These are phyloP conservation scores for Fusarium duplospermum DNA, from an alignment of 2,329 filamentous ascomycete species.

Conservation along the genomic window DNA sequence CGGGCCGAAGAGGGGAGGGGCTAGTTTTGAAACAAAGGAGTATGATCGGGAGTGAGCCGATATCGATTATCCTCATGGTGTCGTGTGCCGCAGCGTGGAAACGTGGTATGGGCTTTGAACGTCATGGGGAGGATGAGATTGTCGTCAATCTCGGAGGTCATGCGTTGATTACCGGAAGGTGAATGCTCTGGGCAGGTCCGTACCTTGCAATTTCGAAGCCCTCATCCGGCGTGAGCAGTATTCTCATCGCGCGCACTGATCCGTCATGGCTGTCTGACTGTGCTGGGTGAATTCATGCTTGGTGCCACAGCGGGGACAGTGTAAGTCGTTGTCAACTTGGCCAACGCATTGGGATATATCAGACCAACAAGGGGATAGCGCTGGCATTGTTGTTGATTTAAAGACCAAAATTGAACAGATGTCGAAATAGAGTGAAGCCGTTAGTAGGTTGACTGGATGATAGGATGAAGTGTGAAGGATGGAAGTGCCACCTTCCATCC, in stretches of 20 bases:
- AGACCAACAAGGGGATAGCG: background rate
- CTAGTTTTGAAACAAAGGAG: conserved; percentile 19
- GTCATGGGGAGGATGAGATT: background rate
- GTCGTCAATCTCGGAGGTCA: background rate
- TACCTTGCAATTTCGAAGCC: background rate
- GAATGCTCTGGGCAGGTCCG: background rate
- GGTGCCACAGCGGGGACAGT: background rate
- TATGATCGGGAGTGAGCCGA: background rate
- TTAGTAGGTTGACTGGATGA: background rate
- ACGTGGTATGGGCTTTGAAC: background rate
- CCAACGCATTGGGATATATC: background rate
- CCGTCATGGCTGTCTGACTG: background rate
- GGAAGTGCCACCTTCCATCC: background rate
- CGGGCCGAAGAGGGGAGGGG: conserved; percentile 1
- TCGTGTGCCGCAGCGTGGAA: background rate
- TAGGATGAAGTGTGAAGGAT: background rate
- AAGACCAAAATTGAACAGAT: background rate
- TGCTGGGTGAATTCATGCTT: background rate
- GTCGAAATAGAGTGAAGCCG: background rate
- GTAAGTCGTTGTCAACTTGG: background rate
- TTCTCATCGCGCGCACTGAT: background rate
- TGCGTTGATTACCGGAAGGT: background rate
- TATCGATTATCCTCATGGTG: background rate
- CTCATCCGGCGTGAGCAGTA: background rate
- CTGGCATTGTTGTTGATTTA: background rate